Evolutionary conservation across 2,329 filamentous ascomycete species (phyloP).

Genomic region (Davidsoniella neocaledoniae): DNA sequence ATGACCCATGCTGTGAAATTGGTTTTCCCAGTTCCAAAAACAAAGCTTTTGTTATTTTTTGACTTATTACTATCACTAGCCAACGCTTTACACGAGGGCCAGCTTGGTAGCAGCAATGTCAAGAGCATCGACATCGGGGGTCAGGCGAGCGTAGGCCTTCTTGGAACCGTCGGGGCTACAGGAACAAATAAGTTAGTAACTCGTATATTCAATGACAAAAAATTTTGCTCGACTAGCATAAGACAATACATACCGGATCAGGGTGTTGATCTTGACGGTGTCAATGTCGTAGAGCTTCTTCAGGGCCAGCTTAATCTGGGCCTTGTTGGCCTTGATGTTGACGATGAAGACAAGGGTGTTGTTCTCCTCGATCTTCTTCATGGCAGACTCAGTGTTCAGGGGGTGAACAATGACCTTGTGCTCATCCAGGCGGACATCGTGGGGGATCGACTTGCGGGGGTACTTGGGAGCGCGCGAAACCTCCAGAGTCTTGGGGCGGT

Average conservation of each 20-base stretch:
- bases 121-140: slow-evolving; percentile 90
- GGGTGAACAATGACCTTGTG: slow-evolving; percentile 97
- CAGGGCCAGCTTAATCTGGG: slow-evolving; percentile 92
- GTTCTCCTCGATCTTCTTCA: slow-evolving; percentile 99
- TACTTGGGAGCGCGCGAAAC: slow-evolving; percentile 87
- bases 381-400: slow-evolving; percentile 97
- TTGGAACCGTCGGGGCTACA: slow-evolving; percentile 81
- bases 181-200: slow-evolving; percentile 13
- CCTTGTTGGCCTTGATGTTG: slow-evolving; percentile 97
- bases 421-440: slow-evolving; percentile 83
- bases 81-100: slow-evolving; percentile 65
- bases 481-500: slow-evolving; percentile 90
- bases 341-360: slow-evolving; percentile 99
- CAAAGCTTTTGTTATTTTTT: slow-evolving; percentile 11
- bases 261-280: slow-evolving; percentile 96
- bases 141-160: slow-evolving; percentile 97
- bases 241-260: slow-evolving; percentile 62
- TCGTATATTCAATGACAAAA: not conserved
- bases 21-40: slow-evolving; percentile 11
- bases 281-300: slow-evolving; percentile 99
- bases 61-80: slow-evolving; percentile 8
- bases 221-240: not conserved
- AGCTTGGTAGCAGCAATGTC: slow-evolving; percentile 99
- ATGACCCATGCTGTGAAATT: slow-evolving; percentile 10
- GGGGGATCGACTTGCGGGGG: slow-evolving; percentile 86